phyloP scores from a whole-genome alignment of 1,284 basidiomycete genomes.

The Tremellales sp. region DNA sequence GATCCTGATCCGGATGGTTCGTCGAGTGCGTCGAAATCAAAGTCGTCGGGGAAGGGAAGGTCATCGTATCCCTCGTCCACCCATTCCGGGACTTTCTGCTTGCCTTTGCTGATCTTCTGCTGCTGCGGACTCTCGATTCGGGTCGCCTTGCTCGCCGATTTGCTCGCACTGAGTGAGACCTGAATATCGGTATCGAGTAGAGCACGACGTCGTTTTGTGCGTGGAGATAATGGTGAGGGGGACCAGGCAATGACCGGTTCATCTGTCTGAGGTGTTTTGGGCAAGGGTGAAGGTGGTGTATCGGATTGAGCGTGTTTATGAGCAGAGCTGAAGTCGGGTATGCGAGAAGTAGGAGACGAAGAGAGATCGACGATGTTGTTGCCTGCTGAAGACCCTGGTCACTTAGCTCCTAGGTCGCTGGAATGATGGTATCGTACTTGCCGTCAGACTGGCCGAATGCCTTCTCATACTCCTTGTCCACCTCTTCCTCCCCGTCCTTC shows the following conservation, averaged over 20 bases:
- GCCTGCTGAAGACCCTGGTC: no score
- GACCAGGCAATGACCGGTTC: slow-evolving; percentile 2
- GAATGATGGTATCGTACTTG: no score
- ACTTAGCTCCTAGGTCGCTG: no score
- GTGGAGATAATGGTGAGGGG: slow-evolving; percentile 8
- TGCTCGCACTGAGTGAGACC: background rate
- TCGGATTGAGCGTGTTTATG: slow-evolving; percentile 6
- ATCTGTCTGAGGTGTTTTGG: slow-evolving; percentile 1
- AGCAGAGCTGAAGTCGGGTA: no score
- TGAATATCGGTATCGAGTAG: no score
- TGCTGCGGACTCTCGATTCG: no score
- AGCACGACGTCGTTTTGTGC: background rate
- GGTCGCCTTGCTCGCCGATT: no score
- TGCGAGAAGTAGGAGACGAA: no score
- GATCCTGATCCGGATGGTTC: background rate
- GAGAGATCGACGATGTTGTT: no score
- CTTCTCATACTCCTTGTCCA: no score
- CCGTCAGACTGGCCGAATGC: no score
- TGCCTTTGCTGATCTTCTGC: background rate
- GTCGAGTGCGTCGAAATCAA: slow-evolving; percentile 3
- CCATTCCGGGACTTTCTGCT: background rate
- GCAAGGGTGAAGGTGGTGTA: slow-evolving; percentile 4
- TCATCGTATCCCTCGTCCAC: background rate
- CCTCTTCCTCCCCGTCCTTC: no score
- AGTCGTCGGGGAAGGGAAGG: background rate